Conservation (phyloP, 1,139 yeast species). For the Lodderomyces margitis region DNA sequence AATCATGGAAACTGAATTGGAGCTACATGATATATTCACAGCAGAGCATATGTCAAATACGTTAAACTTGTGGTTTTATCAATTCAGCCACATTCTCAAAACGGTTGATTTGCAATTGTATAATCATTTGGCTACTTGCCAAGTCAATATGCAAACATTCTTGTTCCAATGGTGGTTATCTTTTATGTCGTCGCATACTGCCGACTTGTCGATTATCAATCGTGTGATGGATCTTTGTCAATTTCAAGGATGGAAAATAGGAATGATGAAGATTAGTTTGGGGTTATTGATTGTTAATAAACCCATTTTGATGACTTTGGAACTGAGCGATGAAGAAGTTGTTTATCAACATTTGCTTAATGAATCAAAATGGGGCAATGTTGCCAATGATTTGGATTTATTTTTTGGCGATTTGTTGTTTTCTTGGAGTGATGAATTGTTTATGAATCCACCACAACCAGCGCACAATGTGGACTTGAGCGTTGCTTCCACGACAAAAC, state of each 20-base stretch:
- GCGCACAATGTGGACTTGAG: neutral
- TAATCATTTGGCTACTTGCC: conserved; percentile 38
- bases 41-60: conserved; percentile 57
- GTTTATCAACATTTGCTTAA: conserved; percentile 61
- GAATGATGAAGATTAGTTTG: conserved; percentile 58
- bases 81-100: conserved; percentile 48
- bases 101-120: conserved; percentile 42
- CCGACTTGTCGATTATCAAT: conserved; percentile 46
- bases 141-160: conserved; percentile 42
- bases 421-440: conserved; percentile 36
- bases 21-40: conserved; percentile 57
- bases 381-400: conserved; percentile 46
- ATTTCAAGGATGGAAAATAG: conserved; percentile 65
- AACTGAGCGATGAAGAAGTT: conserved; percentile 54
- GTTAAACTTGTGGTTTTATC: conserved; percentile 51
- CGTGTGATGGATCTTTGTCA: conserved; percentile 54
- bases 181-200: conserved; percentile 62
- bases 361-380: conserved; percentile 52
- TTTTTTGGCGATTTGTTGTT: conserved; percentile 42
- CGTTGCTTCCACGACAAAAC: neutral
- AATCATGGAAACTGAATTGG: conserved; percentile 60
- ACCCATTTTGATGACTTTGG: conserved; percentile 47
- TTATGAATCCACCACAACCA: conserved; percentile 14
- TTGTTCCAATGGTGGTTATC: conserved; percentile 68
- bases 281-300: conserved; percentile 55